Conservation (phyloP, 1,139 yeast species). For the Hemisphaericaspora subhashii region DNA sequence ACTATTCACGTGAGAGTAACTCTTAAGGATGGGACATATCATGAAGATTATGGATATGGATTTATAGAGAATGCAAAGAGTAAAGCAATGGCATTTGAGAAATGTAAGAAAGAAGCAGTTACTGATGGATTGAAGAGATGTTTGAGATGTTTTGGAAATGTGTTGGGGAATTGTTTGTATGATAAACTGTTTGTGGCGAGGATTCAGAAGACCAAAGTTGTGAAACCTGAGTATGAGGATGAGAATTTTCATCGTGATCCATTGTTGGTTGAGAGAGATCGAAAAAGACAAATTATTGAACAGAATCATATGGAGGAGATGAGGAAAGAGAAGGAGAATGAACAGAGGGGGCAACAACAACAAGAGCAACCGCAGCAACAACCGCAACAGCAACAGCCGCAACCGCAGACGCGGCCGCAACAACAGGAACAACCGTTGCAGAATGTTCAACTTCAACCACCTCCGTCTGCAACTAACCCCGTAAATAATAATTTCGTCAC, state of each 20-base stretch:
- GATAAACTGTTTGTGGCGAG: constrained; percentile 64
- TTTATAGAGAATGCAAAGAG: constrained; percentile 70
- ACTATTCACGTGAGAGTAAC: constrained; percentile 73
- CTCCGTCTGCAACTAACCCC: constrained; percentile 8
- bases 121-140: constrained; percentile 81
- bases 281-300: constrained; percentile 16
- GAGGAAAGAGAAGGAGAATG: constrained; percentile 3
- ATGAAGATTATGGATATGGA: constrained; percentile 84
- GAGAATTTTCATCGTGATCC: constrained; percentile 42
- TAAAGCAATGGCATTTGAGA: constrained; percentile 75
- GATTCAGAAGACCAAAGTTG: constrained; percentile 53
- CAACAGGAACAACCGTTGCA: constrained; percentile 5
- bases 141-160: constrained; percentile 76
- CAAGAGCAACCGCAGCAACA: constrained; percentile 4
- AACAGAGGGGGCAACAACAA: neutral
- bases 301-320: constrained; percentile 6
- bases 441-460: constrained; percentile 7
- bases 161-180: constrained; percentile 75
- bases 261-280: constrained; percentile 31
- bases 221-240: constrained; percentile 56
- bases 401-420: constrained; percentile 7
- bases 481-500: constrained; percentile 14
- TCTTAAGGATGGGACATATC: constrained; percentile 70
- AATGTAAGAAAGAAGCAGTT: constrained; percentile 77
- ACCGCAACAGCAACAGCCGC: constrained; percentile 4